Conservation (phyloP, 768 basidiomycete genomes). For the Tylopilus felleus region DNA sequence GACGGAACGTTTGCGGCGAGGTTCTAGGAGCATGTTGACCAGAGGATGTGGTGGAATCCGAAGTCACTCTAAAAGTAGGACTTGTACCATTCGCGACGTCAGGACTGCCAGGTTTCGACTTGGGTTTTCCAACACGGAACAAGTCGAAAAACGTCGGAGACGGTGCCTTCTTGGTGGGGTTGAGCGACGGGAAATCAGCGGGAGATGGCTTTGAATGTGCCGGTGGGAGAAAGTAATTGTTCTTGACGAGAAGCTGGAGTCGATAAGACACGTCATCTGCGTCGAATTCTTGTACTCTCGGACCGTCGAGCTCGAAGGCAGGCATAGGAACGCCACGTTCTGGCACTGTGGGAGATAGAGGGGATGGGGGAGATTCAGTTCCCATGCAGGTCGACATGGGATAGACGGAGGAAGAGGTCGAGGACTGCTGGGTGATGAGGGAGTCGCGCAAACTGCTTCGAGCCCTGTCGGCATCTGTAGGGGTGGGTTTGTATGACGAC, state of each 20-base stretch:
- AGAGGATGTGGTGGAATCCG: slow-evolving; percentile 56
- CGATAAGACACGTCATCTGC: slow-evolving; percentile 84
- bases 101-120: slow-evolving; percentile 59
- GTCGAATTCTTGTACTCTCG: slow-evolving; percentile 50
- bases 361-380: slow-evolving; percentile 63
- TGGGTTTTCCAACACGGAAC: slow-evolving; percentile 66
- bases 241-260: slow-evolving; percentile 77
- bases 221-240: slow-evolving; percentile 86
- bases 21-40: slow-evolving; percentile 37
- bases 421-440: slow-evolving; percentile 58
- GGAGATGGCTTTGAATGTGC: slow-evolving; percentile 80
- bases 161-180: slow-evolving; percentile 42
- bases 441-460: slow-evolving; percentile 59
- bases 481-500: slow-evolving; percentile 31
- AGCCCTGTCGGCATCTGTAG: slow-evolving; percentile 31
- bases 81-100: slow-evolving; percentile 35
- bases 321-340: slow-evolving; percentile 41
- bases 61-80: slow-evolving; percentile 60
- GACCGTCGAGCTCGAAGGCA: slow-evolving; percentile 48
- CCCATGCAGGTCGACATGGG: slow-evolving; percentile 68
- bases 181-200: slow-evolving; percentile 50
- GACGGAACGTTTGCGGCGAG: slow-evolving; percentile 36
- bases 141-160: slow-evolving; percentile 60
- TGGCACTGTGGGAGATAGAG: slow-evolving; percentile 51
- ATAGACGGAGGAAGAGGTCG: slow-evolving; percentile 73